These are phyloP conservation scores for Pseudogymnoascus verrucosus DNA, from an alignment of 2,329 filamentous ascomycete genomes.

Conservation along the genomic window DNA sequence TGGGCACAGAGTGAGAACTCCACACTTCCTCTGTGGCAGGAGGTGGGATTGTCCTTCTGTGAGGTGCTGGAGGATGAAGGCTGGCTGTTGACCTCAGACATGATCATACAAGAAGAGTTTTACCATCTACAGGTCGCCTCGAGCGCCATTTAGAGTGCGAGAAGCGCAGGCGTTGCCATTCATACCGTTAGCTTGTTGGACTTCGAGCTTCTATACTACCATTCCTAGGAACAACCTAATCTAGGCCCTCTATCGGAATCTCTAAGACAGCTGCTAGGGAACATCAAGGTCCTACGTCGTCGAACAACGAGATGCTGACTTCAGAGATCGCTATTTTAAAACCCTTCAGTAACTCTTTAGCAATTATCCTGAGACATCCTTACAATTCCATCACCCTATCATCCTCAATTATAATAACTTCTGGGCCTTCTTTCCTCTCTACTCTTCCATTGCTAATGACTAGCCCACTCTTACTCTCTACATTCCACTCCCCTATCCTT, in stretches of 20 bases:
- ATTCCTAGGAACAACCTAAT: conserved; percentile 11
- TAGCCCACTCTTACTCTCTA: too few species aligned
- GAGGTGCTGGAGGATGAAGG: not conserved
- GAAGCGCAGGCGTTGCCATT: conserved; percentile 10
- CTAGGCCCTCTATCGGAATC: conserved; percentile 12
- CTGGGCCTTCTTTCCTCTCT: too few species aligned
- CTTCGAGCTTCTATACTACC: conserved; percentile 11
- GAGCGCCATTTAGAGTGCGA: conserved; percentile 2
- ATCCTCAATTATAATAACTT: too few species aligned
- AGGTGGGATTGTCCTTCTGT: conserved; percentile 12
- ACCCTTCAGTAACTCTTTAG: too few species aligned
- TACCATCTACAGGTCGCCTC: conserved; percentile 9
- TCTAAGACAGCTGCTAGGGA: conserved; percentile 10
- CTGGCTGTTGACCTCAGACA: not conserved
- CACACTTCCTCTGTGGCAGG: conserved; percentile 8
- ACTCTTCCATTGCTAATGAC: too few species aligned
- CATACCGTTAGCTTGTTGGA: conserved; percentile 13
- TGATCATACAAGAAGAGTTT: not conserved
- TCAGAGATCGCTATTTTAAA: too few species aligned
- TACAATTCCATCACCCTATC: too few species aligned
- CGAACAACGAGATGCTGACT: too few species aligned
- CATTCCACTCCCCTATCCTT: too few species aligned
- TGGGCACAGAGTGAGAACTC: too few species aligned
- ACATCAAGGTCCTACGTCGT: conserved; percentile 8
- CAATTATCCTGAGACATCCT: too few species aligned